Evolutionary conservation across 163 green algal species (phyloP).

Genomic region (Scenedesmus sp.): DNA sequence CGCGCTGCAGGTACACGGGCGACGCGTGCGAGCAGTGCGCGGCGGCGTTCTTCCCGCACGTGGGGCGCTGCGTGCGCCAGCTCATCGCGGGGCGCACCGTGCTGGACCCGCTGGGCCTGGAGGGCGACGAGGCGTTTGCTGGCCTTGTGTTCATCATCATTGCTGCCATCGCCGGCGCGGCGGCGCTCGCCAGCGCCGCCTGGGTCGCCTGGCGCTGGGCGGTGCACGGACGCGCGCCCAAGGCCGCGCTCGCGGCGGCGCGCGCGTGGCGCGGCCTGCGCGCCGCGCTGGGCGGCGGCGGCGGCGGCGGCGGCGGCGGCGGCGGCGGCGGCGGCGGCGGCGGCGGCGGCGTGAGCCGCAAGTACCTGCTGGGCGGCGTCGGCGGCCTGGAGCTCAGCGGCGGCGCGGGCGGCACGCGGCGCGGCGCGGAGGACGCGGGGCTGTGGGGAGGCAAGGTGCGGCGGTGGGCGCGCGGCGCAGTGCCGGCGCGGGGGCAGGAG

Average conservation of each 20-base stretch:
- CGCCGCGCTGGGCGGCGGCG: too few species aligned
- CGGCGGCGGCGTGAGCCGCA: not conserved
- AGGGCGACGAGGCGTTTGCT: not conserved
- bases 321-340: too few species aligned
- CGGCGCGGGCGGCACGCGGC: not conserved
- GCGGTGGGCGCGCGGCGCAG: too few species aligned
- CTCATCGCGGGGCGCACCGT: slow-evolving; percentile 20
- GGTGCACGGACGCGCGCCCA: slow-evolving; percentile 11
- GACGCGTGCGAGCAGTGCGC: slow-evolving; percentile 27
- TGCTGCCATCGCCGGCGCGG: not conserved
- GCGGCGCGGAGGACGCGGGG: not conserved
- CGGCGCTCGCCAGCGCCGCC: not conserved
- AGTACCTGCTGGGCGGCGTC: slow-evolving; percentile 17
- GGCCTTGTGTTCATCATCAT: slow-evolving; percentile 4
- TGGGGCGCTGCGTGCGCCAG: slow-evolving; percentile 18
- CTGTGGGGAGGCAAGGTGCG: too few species aligned
- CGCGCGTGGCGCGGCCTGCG: not conserved
- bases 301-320: not conserved
- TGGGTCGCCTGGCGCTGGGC: slow-evolving; percentile 36
- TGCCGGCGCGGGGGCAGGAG: slow-evolving; percentile 16
- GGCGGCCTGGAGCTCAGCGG: slow-evolving; percentile 11
- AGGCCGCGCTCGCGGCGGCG: not conserved
- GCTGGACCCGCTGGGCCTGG: not conserved
- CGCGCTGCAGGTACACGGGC: slow-evolving; percentile 32
- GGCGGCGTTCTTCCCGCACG: slow-evolving; percentile 11